These are phyloP conservation scores for Penicillium sp. DNA, from an alignment of 2,329 filamentous ascomycete genomes.

Conservation along the genomic window DNA sequence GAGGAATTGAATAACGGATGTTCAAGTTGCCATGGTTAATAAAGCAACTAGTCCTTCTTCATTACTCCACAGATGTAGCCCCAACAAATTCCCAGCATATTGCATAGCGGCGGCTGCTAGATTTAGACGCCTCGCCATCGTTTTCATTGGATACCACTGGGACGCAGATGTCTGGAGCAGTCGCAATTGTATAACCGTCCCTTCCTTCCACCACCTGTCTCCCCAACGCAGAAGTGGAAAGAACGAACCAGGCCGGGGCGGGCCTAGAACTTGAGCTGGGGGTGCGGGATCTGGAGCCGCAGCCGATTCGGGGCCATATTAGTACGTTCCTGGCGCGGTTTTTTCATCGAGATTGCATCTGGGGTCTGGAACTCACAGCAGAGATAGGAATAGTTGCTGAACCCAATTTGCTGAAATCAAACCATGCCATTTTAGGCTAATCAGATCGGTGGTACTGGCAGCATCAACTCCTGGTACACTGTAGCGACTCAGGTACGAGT, in stretches of 20 bases:
- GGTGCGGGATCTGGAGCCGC: constrained; percentile 20
- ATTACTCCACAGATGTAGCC: constrained; percentile 30
- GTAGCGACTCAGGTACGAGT: constrained; percentile 54
- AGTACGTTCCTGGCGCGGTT: constrained; percentile 14
- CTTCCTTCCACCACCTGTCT: constrained; percentile 47
- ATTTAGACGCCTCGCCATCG: neutral
- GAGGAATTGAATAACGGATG: neutral
- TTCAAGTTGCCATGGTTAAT: neutral
- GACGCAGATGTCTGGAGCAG: constrained; percentile 25
- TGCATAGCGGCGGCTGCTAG: constrained; percentile 27
- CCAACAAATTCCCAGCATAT: constrained; percentile 51
- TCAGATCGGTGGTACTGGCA: constrained; percentile 33
- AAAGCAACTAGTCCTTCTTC: constrained; percentile 7
- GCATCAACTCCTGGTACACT: constrained; percentile 42
- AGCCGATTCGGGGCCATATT: constrained; percentile 27
- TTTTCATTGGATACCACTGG: constrained; percentile 15
- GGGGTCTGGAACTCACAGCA: constrained; percentile 42
- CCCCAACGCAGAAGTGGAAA: constrained; percentile 42
- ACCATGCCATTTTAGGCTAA: constrained; percentile 52
- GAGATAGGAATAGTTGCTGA: constrained; percentile 40
- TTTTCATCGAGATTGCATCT: neutral
- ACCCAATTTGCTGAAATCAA: constrained; percentile 50
- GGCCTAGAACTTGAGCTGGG: constrained; percentile 13
- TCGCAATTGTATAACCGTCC: constrained; percentile 47
- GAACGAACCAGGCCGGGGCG: constrained; percentile 41